Percentiles rank a stretch among this genome's conserved stretches.
These are phyloP conservation scores for Fusarium sp. DNA, from an alignment of 2,329 filamentous ascomycete species.

Conservation along the genomic window DNA sequence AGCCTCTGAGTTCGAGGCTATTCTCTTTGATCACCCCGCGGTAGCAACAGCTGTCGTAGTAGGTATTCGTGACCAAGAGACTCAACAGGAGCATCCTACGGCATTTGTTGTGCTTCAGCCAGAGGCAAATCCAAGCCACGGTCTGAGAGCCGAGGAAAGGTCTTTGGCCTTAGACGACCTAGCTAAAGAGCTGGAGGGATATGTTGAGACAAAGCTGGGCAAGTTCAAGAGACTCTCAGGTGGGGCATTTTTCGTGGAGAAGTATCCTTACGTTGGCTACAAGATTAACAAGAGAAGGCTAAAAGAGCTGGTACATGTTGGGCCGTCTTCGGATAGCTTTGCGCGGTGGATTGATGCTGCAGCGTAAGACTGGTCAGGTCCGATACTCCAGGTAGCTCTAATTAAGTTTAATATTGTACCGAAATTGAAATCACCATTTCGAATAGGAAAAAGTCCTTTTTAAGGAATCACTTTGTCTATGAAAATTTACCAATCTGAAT, in stretches of 20 bases:
- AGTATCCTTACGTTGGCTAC: background rate
- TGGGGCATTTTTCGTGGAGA: background rate
- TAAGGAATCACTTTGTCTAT: no score
- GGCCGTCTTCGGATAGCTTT: accelerated
- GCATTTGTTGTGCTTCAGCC: background rate
- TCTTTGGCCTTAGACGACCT: background rate
- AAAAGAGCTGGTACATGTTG: background rate
- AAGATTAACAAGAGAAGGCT: background rate
- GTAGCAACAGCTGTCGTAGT: background rate
- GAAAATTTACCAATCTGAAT: background rate
- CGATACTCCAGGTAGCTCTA: no score
- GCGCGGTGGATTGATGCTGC: background rate
- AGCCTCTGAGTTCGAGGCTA: background rate
- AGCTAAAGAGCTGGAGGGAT: background rate
- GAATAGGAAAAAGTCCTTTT: no score
- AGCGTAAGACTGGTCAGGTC: no score
- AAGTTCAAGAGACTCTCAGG: background rate
- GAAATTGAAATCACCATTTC: background rate
- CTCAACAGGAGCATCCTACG: background rate
- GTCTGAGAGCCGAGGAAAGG: background rate
- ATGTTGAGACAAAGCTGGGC: background rate
- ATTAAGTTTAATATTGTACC: background rate
- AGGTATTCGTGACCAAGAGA: background rate
- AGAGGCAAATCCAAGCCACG: background rate
- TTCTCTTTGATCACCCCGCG: background rate